Evolutionary conservation across 192 early-diverging fungal genomes (phyloP).

Genomic region (Umbelopsis ramanniana): DNA sequence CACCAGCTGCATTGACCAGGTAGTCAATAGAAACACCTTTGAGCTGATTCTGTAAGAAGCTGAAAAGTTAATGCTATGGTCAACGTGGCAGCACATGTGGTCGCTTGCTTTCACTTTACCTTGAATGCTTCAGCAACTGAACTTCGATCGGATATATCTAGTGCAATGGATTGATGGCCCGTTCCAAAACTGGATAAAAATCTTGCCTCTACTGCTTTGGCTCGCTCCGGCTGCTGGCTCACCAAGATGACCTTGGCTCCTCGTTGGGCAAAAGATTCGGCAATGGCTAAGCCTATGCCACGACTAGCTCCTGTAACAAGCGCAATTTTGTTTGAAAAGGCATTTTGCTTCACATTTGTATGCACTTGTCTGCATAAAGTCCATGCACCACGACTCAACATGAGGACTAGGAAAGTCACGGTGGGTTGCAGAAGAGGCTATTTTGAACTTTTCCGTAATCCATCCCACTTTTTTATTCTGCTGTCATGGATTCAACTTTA

Average conservation of each 20-base stretch:
- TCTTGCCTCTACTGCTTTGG: slow-evolving; percentile 30
- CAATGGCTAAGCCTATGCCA: slow-evolving; percentile 76
- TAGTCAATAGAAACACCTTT: slow-evolving; percentile 37
- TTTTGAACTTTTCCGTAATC: neutral
- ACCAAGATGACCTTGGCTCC: slow-evolving; percentile 61
- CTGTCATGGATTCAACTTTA: neutral
- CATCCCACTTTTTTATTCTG: neutral
- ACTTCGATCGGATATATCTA: slow-evolving; percentile 50
- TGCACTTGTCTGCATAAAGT: neutral
- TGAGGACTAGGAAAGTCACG: slow-evolving; percentile 1
- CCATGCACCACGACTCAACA: neutral
- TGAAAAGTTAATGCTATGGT: neutral
- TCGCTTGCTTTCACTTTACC: slow-evolving; percentile 21
- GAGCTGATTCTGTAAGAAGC: neutral
- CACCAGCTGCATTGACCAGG: slow-evolving; percentile 60
- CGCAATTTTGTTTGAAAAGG: slow-evolving; percentile 25
- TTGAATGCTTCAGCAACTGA: slow-evolving; percentile 46
- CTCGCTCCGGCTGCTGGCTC: slow-evolving; percentile 52
- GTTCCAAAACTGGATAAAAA: slow-evolving; percentile 30
- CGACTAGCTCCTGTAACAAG: slow-evolving; percentile 75
- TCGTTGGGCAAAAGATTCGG: slow-evolving; percentile 60
- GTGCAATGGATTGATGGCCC: slow-evolving; percentile 40
- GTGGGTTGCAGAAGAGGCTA: neutral
- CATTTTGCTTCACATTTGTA: neutral
- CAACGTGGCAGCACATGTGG: neutral